Percentiles rank a stretch among this genome's conserved stretches.
Conservation (phyloP, 306 rosid species). For the Psophocarpus tetragonolobus region DNA sequence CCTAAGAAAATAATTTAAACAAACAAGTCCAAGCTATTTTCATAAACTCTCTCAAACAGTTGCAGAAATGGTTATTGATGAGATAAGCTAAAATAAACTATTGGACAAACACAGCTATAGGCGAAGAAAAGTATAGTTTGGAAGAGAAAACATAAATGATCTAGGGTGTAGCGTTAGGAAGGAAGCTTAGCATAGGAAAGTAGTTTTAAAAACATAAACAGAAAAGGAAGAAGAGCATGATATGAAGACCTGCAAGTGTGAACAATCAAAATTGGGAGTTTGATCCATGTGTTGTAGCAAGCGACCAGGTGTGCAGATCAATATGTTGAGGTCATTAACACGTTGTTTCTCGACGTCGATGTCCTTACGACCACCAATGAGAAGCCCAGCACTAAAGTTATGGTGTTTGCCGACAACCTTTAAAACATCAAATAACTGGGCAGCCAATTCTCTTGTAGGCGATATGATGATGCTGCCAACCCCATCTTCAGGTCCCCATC, state of each 20-base stretch:
- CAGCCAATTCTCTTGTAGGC: constrained; percentile 88
- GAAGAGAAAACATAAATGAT: too few relatives aligned
- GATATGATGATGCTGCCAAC: constrained; percentile 90
- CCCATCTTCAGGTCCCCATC: constrained; percentile 81
- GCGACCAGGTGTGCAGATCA: constrained; percentile 94
- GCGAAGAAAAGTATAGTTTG: too few relatives aligned
- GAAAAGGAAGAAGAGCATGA: not conserved
- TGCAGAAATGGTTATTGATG: too few relatives aligned
- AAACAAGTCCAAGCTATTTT: too few relatives aligned
- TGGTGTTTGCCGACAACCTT: constrained; percentile 70
- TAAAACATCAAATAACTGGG: constrained; percentile 75
- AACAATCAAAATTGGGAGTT: constrained; percentile 90
- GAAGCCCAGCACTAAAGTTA: constrained; percentile 88
- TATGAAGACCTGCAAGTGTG: constrained; percentile 70
- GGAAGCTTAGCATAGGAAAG: not conserved
- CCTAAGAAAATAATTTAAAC: too few relatives aligned
- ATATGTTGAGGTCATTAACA: constrained; percentile 70
- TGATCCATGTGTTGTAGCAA: constrained; percentile 97
- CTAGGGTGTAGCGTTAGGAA: too few relatives aligned
- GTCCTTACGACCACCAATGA: constrained; percentile 88
- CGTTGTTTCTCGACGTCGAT: constrained; percentile 70
- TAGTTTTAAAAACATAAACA: too few relatives aligned
- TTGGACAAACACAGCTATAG: too few relatives aligned
- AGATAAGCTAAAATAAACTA: too few relatives aligned
- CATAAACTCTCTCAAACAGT: too few relatives aligned